Conservation (phyloP, 257 asterid genomes). For the Solanum arcanum region DNA sequence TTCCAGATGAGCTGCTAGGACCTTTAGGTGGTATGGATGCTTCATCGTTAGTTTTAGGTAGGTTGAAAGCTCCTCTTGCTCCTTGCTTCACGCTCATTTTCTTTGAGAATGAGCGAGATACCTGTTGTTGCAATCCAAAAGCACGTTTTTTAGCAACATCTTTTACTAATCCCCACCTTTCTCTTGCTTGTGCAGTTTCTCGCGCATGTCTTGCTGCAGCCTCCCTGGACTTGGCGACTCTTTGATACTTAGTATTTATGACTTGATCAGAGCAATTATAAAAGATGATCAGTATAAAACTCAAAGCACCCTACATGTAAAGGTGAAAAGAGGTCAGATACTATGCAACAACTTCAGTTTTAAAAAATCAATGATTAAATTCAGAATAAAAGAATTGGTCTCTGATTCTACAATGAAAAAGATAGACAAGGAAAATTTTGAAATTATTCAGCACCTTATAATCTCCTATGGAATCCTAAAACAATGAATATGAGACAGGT, state of each 20-base stretch:
- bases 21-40: constrained; percentile 27
- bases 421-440: not conserved
- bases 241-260: constrained; percentile 60
- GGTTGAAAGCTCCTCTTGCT: constrained; percentile 1
- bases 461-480: not conserved
- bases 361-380: not conserved
- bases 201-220: constrained; percentile 82
- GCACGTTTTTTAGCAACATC: constrained; percentile 52
- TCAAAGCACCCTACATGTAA: constrained; percentile 52
- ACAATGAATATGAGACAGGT: not conserved
- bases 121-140: constrained; percentile 48
- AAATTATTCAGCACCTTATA: not conserved
- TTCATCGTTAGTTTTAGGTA: constrained; percentile 1
- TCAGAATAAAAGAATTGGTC: not conserved
- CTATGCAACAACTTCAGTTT: not conserved
- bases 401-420: not conserved
- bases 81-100: constrained; percentile 25
- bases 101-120: constrained; percentile 67
- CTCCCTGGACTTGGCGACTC: constrained; percentile 89
- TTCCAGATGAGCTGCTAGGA: constrained; percentile 14
- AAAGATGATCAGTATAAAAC: constrained; percentile 59
- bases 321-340: constrained; percentile 5
- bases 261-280: constrained; percentile 92
- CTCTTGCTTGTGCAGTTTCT: constrained; percentile 84
- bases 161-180: constrained; percentile 79